These are phyloP conservation scores for Colletotrichum euphorbiae DNA, from an alignment of 2,329 filamentous ascomycete genomes.

Conservation along the genomic window DNA sequence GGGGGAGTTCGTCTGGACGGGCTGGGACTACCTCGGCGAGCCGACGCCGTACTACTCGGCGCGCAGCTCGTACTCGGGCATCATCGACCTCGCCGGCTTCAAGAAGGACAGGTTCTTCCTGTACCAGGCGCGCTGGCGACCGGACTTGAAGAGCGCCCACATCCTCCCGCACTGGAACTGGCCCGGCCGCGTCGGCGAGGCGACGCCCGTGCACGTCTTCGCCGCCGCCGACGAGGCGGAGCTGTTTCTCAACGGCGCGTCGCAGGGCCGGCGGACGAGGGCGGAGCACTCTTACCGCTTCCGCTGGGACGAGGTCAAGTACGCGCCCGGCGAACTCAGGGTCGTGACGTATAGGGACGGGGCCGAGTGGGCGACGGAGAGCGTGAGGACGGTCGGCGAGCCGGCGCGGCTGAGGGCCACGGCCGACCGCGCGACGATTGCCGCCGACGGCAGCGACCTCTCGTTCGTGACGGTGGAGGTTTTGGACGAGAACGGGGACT, in stretches of 20 bases:
- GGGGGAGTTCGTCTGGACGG: constrained; percentile 66
- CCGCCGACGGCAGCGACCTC: constrained; percentile 57
- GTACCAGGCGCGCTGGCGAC: constrained; percentile 66
- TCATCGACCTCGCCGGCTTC: constrained; percentile 68
- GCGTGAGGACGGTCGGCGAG: constrained; percentile 54
- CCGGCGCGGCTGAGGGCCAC: constrained; percentile 53
- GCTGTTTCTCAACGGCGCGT: constrained; percentile 64
- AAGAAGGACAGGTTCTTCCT: constrained; percentile 67
- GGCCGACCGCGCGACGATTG: constrained; percentile 54
- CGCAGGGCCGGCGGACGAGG: constrained; percentile 54
- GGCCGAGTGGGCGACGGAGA: constrained; percentile 57
- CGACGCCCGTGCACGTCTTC: constrained; percentile 67
- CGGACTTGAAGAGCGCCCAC: constrained; percentile 60
- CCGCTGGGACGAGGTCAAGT: constrained; percentile 64
- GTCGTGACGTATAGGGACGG: constrained; percentile 63
- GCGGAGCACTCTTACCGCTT: constrained; percentile 58
- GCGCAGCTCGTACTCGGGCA: constrained; percentile 66
- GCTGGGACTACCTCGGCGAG: constrained; percentile 63
- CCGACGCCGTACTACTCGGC: constrained; percentile 60
- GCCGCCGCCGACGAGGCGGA: constrained; percentile 64
- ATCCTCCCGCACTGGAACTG: constrained; percentile 69
- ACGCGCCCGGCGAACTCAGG: constrained; percentile 58
- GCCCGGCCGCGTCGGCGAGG: constrained; percentile 57
- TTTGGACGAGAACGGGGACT: constrained; percentile 55
- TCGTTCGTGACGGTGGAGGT: constrained; percentile 59